Conservation (phyloP, 306 rosid species). For the Quercus wislizeni region DNA sequence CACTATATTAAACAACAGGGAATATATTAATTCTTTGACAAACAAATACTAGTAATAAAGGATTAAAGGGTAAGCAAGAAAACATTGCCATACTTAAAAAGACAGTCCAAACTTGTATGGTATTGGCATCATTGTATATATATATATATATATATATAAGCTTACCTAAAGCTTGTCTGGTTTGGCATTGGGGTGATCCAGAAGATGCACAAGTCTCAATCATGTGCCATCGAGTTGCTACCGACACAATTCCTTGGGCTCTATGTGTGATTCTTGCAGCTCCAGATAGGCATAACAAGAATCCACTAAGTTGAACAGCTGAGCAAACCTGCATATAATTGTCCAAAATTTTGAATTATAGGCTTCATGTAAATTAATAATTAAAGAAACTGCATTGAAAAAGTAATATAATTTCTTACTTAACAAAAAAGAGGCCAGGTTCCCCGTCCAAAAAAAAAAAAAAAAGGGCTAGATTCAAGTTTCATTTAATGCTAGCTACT, state of each 20-base stretch:
- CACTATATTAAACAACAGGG: neutral
- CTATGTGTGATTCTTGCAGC: conserved; percentile 94
- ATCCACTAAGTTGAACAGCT: conserved; percentile 73
- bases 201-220: conserved; percentile 50
- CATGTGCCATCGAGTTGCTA: conserved; percentile 92
- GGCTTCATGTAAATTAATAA: too few species aligned
- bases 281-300: conserved; percentile 64
- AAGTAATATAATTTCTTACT: too few species aligned
- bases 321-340: conserved; percentile 67
- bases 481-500: too few species aligned
- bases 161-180: conserved; percentile 82
- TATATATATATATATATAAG: too few species aligned
- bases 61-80: too few species aligned
- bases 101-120: neutral
- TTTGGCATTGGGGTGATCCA: conserved; percentile 42
- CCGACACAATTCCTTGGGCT: conserved; percentile 80
- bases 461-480: too few species aligned
- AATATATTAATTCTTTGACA: too few species aligned
- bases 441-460: too few species aligned
- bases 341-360: neutral
- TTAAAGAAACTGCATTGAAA: too few species aligned
- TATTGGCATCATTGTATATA: neutral
- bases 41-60: too few species aligned
- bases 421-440: too few species aligned
- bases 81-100: too few species aligned